A percentile compares a stretch with the other conserved stretches of the same genome.
phyloP scores from a whole-genome alignment of 257 asterid genomes.

The Catharanthus roseus region DNA sequence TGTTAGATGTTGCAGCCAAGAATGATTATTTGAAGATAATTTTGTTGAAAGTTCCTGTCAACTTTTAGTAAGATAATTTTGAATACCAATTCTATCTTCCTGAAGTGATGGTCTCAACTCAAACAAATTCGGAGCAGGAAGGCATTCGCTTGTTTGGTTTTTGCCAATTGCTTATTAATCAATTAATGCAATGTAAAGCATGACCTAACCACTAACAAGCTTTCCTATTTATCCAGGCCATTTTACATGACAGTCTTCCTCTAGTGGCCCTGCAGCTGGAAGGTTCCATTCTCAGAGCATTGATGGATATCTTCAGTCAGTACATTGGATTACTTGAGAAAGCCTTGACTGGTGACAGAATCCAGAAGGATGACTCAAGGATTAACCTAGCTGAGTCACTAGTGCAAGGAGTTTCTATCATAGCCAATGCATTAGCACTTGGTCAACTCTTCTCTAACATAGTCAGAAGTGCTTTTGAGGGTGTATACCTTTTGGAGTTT shows the following conservation, averaged over 20 bases:
- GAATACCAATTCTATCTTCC: neutral
- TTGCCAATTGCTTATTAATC: neutral
- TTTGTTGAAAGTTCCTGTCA: neutral
- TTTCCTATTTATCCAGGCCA: conserved; percentile 26
- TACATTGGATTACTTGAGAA: conserved; percentile 44
- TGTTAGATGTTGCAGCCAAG: neutral
- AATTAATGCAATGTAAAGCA: neutral
- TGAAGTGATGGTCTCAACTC: neutral
- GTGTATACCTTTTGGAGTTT: conserved; percentile 35
- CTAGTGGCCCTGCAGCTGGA: conserved; percentile 56
- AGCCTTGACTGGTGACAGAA: conserved; percentile 33
- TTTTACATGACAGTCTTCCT: conserved; percentile 42
- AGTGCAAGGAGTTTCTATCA: conserved; percentile 44
- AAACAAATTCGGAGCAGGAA: neutral
- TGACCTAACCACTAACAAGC: conserved; percentile 1
- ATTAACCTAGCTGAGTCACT: conserved; percentile 35
- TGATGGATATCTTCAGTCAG: conserved; percentile 40
- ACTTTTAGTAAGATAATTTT: neutral
- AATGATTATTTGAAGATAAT: neutral
- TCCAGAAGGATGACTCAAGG: conserved; percentile 26
- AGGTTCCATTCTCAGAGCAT: conserved; percentile 49
- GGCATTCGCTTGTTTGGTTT: neutral
- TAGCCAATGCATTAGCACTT: conserved; percentile 51
- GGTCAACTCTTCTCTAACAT: conserved; percentile 36
- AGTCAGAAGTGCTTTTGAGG: conserved; percentile 33